Evolutionary conservation across 2,329 filamentous ascomycete species (phyloP).

Genomic region (Neoscytalidium dimidiatum): DNA sequence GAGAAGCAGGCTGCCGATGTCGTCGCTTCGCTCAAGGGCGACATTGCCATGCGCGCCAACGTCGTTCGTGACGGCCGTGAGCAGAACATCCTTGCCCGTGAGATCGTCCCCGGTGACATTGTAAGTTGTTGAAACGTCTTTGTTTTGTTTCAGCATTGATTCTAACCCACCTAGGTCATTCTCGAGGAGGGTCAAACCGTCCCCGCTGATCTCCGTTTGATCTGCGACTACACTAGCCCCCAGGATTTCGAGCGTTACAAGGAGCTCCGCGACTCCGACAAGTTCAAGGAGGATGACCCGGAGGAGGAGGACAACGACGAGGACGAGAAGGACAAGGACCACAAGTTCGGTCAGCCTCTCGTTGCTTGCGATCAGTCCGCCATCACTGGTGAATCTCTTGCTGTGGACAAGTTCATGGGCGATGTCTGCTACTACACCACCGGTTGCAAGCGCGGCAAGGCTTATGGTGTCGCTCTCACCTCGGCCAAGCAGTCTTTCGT

Average conservation of each 20-base stretch:
- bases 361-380: conserved; percentile 76
- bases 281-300: conserved; percentile 58
- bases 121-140: conserved; percentile 43
- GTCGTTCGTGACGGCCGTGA: conserved; percentile 69
- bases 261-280: conserved; percentile 59
- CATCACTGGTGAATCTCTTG: conserved; percentile 79
- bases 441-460: conserved; percentile 79
- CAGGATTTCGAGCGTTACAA: conserved; percentile 69
- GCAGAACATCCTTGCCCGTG: conserved; percentile 70
- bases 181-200: conserved; percentile 73
- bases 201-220: conserved; percentile 69
- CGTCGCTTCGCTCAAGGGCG: conserved; percentile 72
- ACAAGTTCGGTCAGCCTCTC: conserved; percentile 65
- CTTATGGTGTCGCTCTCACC: conserved; percentile 67
- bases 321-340: conserved; percentile 53
- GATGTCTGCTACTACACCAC: conserved; percentile 78
- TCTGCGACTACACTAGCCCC: conserved; percentile 70
- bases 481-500: conserved; percentile 74
- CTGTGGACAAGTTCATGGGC: conserved; percentile 78
- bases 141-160: conserved; percentile 33
- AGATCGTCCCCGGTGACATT: conserved; percentile 76
- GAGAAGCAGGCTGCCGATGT: conserved; percentile 80
- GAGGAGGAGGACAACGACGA: conserved; percentile 58
- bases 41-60: conserved; percentile 73
- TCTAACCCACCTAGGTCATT: conserved; percentile 52